Evolutionary conservation across 129 eudicot genomes (phyloP).

Genomic region (Flaveria ramosissima): DNA sequence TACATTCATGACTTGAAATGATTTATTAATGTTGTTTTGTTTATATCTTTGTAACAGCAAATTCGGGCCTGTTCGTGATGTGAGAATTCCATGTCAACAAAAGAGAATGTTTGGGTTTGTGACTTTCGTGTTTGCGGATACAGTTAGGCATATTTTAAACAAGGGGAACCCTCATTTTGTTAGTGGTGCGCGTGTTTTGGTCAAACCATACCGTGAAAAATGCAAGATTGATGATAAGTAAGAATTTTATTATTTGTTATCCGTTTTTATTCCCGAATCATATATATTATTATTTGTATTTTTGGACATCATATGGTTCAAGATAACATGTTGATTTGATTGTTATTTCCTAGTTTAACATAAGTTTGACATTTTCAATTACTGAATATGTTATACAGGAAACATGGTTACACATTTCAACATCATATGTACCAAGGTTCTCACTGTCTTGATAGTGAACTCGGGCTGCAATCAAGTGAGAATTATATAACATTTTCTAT

Average conservation of each 20-base stretch:
- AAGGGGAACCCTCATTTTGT: slow-evolving; percentile 86
- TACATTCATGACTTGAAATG: background rate
- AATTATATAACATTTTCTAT: background rate
- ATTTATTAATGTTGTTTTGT: background rate
- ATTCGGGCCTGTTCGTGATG: slow-evolving; percentile 84
- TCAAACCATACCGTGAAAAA: slow-evolving; percentile 87
- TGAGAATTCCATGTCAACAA: slow-evolving; percentile 90
- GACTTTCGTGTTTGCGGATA: slow-evolving; percentile 67
- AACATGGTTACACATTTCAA: slow-evolving; percentile 41
- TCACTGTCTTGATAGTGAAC: slow-evolving; percentile 37
- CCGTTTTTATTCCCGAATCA: background rate
- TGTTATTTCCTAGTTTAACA: background rate
- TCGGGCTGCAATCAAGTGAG: slow-evolving; percentile 51
- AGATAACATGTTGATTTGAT: background rate
- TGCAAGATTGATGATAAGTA: slow-evolving; percentile 64
- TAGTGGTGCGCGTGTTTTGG: slow-evolving; percentile 89
- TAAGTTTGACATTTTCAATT: background rate
- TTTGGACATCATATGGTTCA: slow-evolving; percentile 2
- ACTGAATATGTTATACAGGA: slow-evolving; percentile 35
- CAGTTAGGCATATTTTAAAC: slow-evolving; percentile 63
- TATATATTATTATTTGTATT: background rate
- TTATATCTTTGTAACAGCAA: slow-evolving; percentile 40
- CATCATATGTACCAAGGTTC: slow-evolving; percentile 41
- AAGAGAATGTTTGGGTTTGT: slow-evolving; percentile 93
- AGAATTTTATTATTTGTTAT: slow-evolving; percentile 4